Base-by-base conservation (phyloP, 495 filamentous ascomycete genomes). In the Melanomma pulvis-pyrius region DNA sequence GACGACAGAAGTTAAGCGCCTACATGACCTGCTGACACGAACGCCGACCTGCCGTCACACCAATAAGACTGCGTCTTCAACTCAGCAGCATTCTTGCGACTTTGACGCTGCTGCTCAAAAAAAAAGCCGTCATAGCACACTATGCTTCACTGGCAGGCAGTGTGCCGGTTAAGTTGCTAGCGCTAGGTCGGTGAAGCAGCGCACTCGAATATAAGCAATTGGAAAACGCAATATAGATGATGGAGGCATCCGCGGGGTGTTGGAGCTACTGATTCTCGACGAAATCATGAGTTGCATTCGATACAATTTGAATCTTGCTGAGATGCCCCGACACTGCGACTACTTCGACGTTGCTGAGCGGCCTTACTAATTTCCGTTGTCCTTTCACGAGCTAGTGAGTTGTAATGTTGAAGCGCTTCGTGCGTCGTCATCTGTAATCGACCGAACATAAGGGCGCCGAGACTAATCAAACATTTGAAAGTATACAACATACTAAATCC, bases 321-420 rank as follows among this genome's bases (percentile, higher is more conserved):
- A 68, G 41, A 36, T 60, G 15, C 71, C 71, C 15, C 46, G 26
- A 21, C 71, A 69, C 3, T 68, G 59, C 36, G 60, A 73, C 50
- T 63, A 67, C 44, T 73, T 73, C 44, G 64, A 73, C 39, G 48
- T 73, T 13, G 69, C 71, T 46, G 71, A 63, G 21, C 69, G 71
- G 15, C 32, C 52, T 56, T 29, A 32, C 15, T 48, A 4, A 4
- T 48, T 48, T 48, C 21, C 17, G 15, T 48, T n/a, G 6, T n/a
- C 6, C 44, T 6, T 48, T 48, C 6, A 4, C 4, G 17, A n/a
- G 5, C 17, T 6, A n/a, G 21, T 6, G 6, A 3, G 17, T n/a
- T n/a, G 5, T 48, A n/a, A 6, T 4, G 6, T n/a, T n/a, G 6
- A 24, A n/a, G 6, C 17, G 21, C 15, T 48, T 24, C 4, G 17